Evolutionary conservation across 441 rosid genomes (phyloP), one percentile per base, ranked within the genome.

Genomic region (Adansonia grandidieri): DNA sequence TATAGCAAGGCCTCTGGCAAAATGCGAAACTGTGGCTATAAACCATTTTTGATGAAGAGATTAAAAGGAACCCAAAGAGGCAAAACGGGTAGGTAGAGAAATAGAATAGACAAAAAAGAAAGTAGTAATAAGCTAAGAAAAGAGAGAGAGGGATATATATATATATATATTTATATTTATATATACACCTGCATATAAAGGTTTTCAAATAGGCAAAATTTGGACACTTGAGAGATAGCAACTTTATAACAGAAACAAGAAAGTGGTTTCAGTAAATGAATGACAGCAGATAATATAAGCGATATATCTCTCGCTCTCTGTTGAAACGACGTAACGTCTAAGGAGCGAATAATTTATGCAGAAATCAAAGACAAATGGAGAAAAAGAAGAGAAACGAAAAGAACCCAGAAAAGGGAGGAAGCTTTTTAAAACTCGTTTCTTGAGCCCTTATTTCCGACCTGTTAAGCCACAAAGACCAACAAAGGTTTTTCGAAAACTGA

Each of bases 311-410:
- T 69, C 62, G 14, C 20, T 20, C 20, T 68, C 48, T 61, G 24
- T 58, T 84, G 90, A 85, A 80, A 81, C 76, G 87, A 85, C 79
- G 77, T 84, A 84, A 84, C 86, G 71, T 75, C 37, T 65, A 79
- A 68, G 75, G 85, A 82, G 28, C 84, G 82, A 64, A 77, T 65
- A 77, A 80, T 83, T 72, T 69, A 69, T 54, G 67, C 76, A 62
- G 67, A 48, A 70, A 54, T 15, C 20, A 7, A 51, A 50, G 20
- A 11, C 8, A 50, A 57, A 37, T 22, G 14, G 58, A 53, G 50
- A 45, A 50, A 72, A 74, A 73, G 28, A n/a, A 6, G n/a, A 17
- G 20, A 6, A 24, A 24, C 0, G 69, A 57, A 67, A 24, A 47
- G 24, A 53, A 71, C 70, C 47, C 70, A 2, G 22, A 68, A 67